Percentiles rank a stretch among this genome's conserved stretches.
phyloP scores from a whole-genome alignment of 1,284 basidiomycete species.

The Thelephora terrestris region DNA sequence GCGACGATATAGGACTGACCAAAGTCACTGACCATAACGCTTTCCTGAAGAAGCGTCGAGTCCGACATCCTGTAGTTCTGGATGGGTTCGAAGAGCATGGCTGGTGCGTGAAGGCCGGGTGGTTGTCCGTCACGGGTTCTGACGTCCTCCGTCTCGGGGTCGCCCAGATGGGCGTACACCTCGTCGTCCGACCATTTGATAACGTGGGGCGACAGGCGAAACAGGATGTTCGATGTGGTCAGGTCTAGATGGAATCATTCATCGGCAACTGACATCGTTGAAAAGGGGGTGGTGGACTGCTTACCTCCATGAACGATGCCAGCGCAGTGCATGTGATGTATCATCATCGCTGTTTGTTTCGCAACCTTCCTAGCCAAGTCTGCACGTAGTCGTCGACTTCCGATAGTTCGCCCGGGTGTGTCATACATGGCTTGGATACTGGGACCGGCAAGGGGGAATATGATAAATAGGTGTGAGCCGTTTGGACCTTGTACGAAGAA shows the following conservation, averaged over 20 bases:
- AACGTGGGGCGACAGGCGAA: constrained; percentile 18
- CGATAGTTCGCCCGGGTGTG: constrained; percentile 18
- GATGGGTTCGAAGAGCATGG: constrained; percentile 19
- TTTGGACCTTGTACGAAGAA: constrained; percentile 25
- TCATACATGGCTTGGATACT: constrained; percentile 23
- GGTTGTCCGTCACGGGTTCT: constrained; percentile 12
- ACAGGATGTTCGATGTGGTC: constrained; percentile 27
- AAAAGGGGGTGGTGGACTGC: constrained; percentile 3
- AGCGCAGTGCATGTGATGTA: constrained; percentile 21
- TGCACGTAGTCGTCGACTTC: constrained; percentile 22
- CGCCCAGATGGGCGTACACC: constrained; percentile 19
- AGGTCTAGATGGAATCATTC: constrained; percentile 18
- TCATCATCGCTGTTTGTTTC: constrained; percentile 17
- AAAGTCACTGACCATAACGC: constrained; percentile 23
- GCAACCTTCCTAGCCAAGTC: constrained; percentile 24
- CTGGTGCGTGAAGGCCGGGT: constrained; percentile 15
- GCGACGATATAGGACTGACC: constrained; percentile 22
- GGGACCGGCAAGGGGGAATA: constrained; percentile 24
- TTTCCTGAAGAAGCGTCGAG: constrained; percentile 20
- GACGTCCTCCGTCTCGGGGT: constrained; percentile 21
- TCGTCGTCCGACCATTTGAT: constrained; percentile 23
- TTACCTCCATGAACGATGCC: constrained; percentile 28
- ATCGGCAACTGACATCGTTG: background rate
- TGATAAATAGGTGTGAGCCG: constrained; percentile 22
- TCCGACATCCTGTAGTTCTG: constrained; percentile 13